phyloP scores from a whole-genome alignment of 306 rosid species.

The Pterocarpus santalinus region DNA sequence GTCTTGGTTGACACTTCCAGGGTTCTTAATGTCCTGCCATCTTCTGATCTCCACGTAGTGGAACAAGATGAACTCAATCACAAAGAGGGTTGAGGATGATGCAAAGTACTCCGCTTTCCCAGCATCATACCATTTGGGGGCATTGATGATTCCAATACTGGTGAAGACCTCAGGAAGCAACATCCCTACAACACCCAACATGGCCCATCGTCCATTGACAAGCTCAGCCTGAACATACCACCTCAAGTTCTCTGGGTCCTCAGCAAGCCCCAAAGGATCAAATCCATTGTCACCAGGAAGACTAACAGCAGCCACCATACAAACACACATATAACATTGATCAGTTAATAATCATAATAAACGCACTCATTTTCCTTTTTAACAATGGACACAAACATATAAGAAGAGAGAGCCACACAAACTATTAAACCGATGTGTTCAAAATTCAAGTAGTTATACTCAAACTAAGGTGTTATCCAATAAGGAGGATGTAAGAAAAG shows the following conservation, averaged over 20 bases:
- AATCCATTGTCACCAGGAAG: constrained; percentile 99
- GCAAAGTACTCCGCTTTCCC: constrained; percentile 93
- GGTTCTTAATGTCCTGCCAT: constrained; percentile 99
- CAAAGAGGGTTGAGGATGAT: constrained; percentile 92
- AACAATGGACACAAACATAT: background rate
- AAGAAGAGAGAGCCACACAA: background rate
- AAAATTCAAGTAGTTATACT: no score
- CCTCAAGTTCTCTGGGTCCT: constrained; percentile 93
- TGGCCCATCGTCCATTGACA: constrained; percentile 94
- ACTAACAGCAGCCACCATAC: constrained; percentile 47
- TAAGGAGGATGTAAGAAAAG: no score
- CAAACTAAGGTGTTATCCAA: no score
- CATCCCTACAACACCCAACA: constrained; percentile 98
- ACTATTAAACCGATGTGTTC: background rate
- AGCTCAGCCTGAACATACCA: constrained; percentile 97
- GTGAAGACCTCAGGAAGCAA: constrained; percentile 93
- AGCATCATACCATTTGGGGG: constrained; percentile 93
- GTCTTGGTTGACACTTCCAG: constrained; percentile 96
- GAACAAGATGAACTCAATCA: constrained; percentile 96
- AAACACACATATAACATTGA: constrained; percentile 6
- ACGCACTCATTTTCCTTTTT: background rate
- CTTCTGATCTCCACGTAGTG: constrained; percentile 96
- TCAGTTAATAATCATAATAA: background rate
- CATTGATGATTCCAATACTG: constrained; percentile 75
- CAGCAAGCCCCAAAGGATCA: constrained; percentile 92